A percentile compares a stretch with the other conserved stretches of the same genome.
These are phyloP conservation scores for Pseudopyricularia cyperi DNA, from an alignment of 2,329 filamentous ascomycete species.

Conservation along the genomic window DNA sequence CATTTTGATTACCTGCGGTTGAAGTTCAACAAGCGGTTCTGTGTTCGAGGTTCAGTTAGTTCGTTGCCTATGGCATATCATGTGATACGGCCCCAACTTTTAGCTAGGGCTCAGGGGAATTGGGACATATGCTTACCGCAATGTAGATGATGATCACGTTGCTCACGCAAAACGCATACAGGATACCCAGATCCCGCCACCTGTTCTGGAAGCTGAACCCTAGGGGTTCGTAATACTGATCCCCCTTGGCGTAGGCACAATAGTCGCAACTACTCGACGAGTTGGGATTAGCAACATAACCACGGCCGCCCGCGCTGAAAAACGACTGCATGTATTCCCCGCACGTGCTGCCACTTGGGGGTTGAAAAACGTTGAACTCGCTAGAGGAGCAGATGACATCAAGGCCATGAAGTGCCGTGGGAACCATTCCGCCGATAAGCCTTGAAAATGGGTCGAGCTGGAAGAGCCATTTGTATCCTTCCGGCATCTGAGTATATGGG, in stretches of 20 bases:
- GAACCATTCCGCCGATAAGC: constrained; percentile 67
- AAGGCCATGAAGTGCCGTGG: constrained; percentile 58
- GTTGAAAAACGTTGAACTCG: constrained; percentile 57
- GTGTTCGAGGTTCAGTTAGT: constrained; percentile 4
- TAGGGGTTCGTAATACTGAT: constrained; percentile 64
- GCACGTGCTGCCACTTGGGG: constrained; percentile 54
- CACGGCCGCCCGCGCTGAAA: constrained; percentile 53
- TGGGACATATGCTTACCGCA: constrained; percentile 28
- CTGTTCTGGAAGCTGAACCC: constrained; percentile 53
- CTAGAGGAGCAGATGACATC: constrained; percentile 43
- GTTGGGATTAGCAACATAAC: constrained; percentile 54
- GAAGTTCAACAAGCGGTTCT: constrained; percentile 40
- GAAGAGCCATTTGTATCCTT: constrained; percentile 76
- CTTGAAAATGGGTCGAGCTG: constrained; percentile 74
- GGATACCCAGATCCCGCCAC: constrained; percentile 78
- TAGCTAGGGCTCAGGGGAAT: neutral
- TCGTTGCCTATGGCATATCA: no score
- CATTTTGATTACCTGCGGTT: constrained; percentile 27
- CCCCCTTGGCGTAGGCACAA: constrained; percentile 68
- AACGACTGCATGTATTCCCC: constrained; percentile 64
- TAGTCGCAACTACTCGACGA: constrained; percentile 59
- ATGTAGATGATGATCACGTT: constrained; percentile 53
- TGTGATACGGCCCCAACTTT: no score
- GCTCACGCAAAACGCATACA: constrained; percentile 59
- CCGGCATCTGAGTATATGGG: constrained; percentile 62